phyloP scores from a whole-genome alignment of 768 basidiomycete genomes.

The Mycena capillaripes region DNA sequence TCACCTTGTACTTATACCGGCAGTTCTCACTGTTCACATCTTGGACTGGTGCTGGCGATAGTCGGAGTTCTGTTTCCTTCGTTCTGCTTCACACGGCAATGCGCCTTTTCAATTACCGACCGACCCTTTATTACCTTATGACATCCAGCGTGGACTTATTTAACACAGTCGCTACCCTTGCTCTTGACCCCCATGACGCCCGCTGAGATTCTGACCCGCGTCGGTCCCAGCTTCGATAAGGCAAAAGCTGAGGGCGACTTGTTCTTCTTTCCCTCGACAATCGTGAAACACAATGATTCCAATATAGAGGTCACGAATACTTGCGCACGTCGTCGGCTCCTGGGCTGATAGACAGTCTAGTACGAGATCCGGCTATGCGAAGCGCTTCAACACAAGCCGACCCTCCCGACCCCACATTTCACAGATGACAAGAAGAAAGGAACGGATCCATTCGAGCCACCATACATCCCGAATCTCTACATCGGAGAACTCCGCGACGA shows the following conservation, averaged over 20 bases:
- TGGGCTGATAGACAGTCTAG: constrained; percentile 54
- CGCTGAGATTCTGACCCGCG: constrained; percentile 66
- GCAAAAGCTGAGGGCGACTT: constrained; percentile 77
- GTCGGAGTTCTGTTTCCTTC: constrained; percentile 15
- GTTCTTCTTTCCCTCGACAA: constrained; percentile 83
- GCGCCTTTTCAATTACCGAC: background rate
- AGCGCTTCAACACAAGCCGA: constrained; percentile 84
- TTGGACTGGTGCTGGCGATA: constrained; percentile 1
- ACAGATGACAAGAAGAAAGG: constrained; percentile 37
- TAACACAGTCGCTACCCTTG: background rate
- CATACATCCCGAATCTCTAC: constrained; percentile 82
- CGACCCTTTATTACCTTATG: constrained; percentile 2
- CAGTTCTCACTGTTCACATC: background rate
- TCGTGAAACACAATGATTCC: constrained; percentile 70
- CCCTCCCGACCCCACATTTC: constrained; percentile 60
- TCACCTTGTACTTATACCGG: constrained; percentile 31
- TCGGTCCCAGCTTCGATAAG: constrained; percentile 69
- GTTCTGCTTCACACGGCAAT: background rate
- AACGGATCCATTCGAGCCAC: constrained; percentile 86
- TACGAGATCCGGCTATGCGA: constrained; percentile 91
- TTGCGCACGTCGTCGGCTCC: background rate
- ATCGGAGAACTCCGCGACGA: constrained; percentile 83
- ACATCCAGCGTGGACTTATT: background rate
- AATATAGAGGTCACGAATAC: constrained; percentile 69
- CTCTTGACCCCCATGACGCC: constrained; percentile 47